phyloP scores from a whole-genome alignment of 306 rosid species.

The Vigna reflexopilosa region DNA sequence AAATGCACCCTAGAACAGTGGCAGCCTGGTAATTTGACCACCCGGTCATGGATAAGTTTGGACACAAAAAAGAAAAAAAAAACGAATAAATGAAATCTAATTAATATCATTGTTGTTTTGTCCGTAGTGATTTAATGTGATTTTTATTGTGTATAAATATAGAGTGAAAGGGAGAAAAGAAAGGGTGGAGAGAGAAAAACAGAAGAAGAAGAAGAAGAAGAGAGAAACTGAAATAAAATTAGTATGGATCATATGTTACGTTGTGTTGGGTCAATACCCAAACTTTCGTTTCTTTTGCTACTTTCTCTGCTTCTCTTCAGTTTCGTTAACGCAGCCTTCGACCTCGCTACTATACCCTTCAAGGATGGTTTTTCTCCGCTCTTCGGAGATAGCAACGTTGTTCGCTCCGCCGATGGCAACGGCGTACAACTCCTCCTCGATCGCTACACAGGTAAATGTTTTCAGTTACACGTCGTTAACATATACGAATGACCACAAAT shows the following conservation, averaged over 20 bases:
- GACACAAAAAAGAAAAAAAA: neutral
- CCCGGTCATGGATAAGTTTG: slow-evolving; percentile 42
- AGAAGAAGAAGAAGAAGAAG: neutral
- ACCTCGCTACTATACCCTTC: slow-evolving; percentile 75
- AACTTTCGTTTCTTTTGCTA: slow-evolving; percentile 25
- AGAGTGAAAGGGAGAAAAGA: slow-evolving; percentile 44
- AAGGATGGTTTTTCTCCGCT: slow-evolving; percentile 68
- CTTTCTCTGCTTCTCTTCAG: slow-evolving; percentile 32
- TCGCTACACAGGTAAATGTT: slow-evolving; percentile 72
- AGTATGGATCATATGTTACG: slow-evolving; percentile 56
- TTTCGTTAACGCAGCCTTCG: slow-evolving; percentile 57
- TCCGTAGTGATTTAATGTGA: slow-evolving; percentile 13
- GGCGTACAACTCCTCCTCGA: slow-evolving; percentile 89
- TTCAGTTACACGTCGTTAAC: neutral
- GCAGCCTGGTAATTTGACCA: slow-evolving; percentile 24
- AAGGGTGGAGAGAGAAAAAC: slow-evolving; percentile 42
- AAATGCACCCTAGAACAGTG: slow-evolving; percentile 11
- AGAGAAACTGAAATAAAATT: slow-evolving; percentile 32
- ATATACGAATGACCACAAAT: neutral
- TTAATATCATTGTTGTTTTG: slow-evolving; percentile 10
- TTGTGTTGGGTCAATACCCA: slow-evolving; percentile 44
- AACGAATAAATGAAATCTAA: neutral
- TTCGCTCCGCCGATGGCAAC: slow-evolving; percentile 78
- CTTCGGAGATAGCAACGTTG: slow-evolving; percentile 82
- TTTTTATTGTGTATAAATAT: slow-evolving; percentile 36